A percentile compares a stretch with the other conserved stretches of the same genome.
These are phyloP conservation scores for Linnemannia elongata DNA, from an alignment of 192 early-diverging fungal genomes.

Conservation along the genomic window DNA sequence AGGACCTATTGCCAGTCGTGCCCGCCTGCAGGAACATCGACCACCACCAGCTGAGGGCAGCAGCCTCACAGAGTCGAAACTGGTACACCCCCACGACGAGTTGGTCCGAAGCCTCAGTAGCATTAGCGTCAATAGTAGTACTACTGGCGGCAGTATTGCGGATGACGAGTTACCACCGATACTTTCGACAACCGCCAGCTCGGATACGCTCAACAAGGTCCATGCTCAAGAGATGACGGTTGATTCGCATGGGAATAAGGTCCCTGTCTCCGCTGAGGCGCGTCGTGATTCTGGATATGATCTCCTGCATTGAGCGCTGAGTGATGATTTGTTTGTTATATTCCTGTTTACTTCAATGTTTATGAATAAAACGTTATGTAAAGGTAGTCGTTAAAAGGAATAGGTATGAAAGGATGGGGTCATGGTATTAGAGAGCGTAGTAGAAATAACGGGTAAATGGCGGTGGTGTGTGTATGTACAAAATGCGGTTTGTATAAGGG, in stretches of 20 bases:
- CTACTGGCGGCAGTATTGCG: not conserved
- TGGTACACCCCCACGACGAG: conserved; percentile 13
- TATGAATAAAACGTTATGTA: not conserved
- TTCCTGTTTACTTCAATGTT: not conserved
- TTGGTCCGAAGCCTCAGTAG: not conserved
- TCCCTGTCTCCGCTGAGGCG: conserved; percentile 13
- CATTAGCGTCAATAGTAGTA: not conserved
- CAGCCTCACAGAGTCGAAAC: no score
- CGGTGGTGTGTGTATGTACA: not conserved
- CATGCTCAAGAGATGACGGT: conserved; percentile 20
- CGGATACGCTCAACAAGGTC: not conserved
- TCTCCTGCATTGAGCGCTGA: not conserved
- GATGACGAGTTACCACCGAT: not conserved
- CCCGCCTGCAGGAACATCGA: not conserved
- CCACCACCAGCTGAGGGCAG: not conserved
- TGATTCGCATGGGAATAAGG: conserved; percentile 32
- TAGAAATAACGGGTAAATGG: not conserved
- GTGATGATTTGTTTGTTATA: not conserved
- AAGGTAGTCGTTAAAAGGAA: not conserved
- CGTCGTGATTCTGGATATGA: conserved; percentile 40
- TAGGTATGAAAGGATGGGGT: not conserved
- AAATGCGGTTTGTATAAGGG: not conserved
- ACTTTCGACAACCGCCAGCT: not conserved
- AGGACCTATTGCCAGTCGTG: not conserved
- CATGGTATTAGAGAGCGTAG: not conserved